Percentiles rank a stretch among this genome's conserved stretches.
Conservation (phyloP, 2,329 filamentous ascomycete genomes). For the Colletotrichum sp. region DNA sequence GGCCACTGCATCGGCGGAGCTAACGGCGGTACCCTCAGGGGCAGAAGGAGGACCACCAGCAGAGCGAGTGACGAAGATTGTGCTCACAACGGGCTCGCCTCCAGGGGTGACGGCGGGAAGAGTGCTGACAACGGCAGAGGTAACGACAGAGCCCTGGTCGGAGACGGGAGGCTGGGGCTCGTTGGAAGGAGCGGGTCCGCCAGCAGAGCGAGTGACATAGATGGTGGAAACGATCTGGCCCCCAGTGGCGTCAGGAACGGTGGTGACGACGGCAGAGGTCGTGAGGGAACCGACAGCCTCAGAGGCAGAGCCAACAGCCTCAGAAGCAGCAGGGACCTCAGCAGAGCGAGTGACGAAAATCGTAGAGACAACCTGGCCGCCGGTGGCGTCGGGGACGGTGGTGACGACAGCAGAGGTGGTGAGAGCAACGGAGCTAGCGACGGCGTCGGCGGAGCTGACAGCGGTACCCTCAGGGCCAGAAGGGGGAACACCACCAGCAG, state of each 20-base stretch:
- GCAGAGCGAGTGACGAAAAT: slow-evolving; percentile 10
- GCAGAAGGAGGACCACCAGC: not conserved
- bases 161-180: not conserved
- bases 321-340: not conserved
- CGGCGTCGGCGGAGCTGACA: not conserved
- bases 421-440: not conserved
- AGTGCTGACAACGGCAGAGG: not conserved
- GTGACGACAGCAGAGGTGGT: not conserved
- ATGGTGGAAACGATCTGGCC: slow-evolving; percentile 9
- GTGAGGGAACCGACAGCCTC: not conserved
- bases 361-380: not conserved
- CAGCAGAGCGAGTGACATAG: slow-evolving; percentile 4
- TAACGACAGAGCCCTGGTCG: not conserved
- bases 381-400: not conserved
- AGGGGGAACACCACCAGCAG: not conserved
- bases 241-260: not conserved
- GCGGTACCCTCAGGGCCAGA: not conserved
- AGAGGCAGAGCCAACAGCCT: not conserved
- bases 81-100: not conserved
- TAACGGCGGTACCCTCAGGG: not conserved
- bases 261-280: slow-evolving; percentile 5
- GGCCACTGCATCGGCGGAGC: not conserved
- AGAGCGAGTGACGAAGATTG: slow-evolving; percentile 1
- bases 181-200: not conserved
- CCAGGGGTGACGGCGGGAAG: not conserved